Evolutionary conservation across 768 basidiomycete genomes (phyloP), one percentile per base, ranked within the genome.

Genomic region (Collybia sp.): DNA sequence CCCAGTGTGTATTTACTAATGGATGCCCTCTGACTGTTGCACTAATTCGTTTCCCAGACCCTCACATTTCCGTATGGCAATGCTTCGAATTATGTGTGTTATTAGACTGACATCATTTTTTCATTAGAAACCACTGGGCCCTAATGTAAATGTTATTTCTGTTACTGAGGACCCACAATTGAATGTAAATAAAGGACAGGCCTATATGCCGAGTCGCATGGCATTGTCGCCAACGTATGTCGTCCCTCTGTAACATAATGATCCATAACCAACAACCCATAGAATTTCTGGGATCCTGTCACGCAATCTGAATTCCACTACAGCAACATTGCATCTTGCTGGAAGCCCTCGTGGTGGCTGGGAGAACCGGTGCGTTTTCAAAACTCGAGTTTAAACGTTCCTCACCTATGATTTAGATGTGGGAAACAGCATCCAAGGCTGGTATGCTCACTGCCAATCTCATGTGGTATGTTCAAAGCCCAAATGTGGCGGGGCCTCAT

Each of bases 261-360:
- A 25, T 38, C 4, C 12, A 17, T n/a, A 13, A 6, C 37, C n/a
- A 42, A 33, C 50, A 11, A 50, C 19, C 20, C 17, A 15, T 16
- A 92, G 89, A 87, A 88, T 54, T 96, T 95, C 61, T 93, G 82
- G 79, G 93, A 94, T 61, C 91, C 90, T 0, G 58, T 57, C 12
- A 71, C 72, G 0, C 49, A 73, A 36, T 66, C 69, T 6, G 80
- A 83, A 53, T 94, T 95, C 58, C 74, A 80, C 46, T 93, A 93
- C 58, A 85, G 83, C 47, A 67, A 72, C 9, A 63, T 72, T 9
- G 71, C 79, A 6, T 77, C 79, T 3, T 76, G 74, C 18, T 85
- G 83, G 80, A 74, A 80, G 47, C 57, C 86, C 0, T 57, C 68
- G 0, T 96, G 93, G 90, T 95, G 93, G 92, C 62, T 76, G 12